Base-by-base conservation (phyloP, 768 basidiomycete species). In the Mycena olivaceomarginata region DNA sequence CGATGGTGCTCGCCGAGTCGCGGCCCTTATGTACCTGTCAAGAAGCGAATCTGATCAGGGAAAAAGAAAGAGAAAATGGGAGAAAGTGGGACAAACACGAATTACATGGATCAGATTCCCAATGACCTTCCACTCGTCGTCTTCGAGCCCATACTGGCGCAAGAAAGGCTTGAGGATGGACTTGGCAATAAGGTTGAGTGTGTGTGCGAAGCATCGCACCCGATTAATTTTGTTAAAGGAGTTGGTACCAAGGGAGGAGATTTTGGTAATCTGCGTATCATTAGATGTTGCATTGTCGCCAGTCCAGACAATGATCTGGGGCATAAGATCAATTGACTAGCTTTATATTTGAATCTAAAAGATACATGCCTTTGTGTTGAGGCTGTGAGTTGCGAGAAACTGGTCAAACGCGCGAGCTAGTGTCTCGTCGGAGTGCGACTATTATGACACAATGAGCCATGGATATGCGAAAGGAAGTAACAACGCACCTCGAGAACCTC, bases 361-460 rank as follows among this genome's bases (percentile, higher is more conserved):
- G 31, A 48, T 16, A 76, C 81, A 80, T 12, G 86, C 86, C 85
- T 88, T 88, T 9, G 85, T 59, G 9, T 56, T 72, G 46, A 88
- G 82, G 0, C 85, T 84, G 72, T 85, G 89, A 0, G 86, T 83
- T 4, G 85, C 59, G 5, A 90, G 82, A 8, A 88, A 82, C 5
- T 80, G 39, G 2, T 79, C 79, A 71, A 89, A 87, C 5, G 80
- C 87, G 1, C 51, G 67, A 0, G 88, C 87, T 16, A 90, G 81
- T 18, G 84, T 83, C 1, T 79, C 25, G 5, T 88, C 85, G 0
- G 83, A 79, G 70, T 90, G 88, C 0, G 86, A 87, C 70, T 80
- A 31, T 15, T 51, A 11, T 45, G 13, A 45, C 43, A 11, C 43
- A 45, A 15, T 15, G 43, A 45, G 43, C 43, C 43, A 45, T 15